phyloP scores from a whole-genome alignment of 1,139 yeast genomes.

The Casaregolazyma lundiana region DNA sequence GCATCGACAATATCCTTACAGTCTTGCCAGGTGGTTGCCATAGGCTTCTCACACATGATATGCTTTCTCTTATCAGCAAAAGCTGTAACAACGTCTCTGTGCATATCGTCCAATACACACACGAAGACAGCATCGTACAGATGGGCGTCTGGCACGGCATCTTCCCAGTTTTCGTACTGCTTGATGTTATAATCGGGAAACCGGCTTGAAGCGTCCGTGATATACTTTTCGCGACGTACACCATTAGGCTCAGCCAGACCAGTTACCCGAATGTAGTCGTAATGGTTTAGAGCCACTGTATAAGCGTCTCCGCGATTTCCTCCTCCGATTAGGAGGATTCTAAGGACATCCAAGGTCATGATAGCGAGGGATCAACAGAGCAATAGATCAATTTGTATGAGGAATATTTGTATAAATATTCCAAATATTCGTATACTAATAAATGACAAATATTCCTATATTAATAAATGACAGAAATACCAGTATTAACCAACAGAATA shows the following conservation, averaged over 20 bases:
- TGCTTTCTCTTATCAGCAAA: conserved; percentile 26
- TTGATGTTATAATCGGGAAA: conserved; percentile 11
- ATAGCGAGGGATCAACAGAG: not conserved
- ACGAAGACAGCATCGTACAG: conserved; percentile 24
- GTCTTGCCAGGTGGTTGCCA: conserved; percentile 27
- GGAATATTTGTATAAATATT: too few species aligned
- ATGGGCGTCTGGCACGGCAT: conserved; percentile 18
- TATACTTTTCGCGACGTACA: conserved; percentile 18
- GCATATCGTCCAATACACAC: conserved; percentile 26
- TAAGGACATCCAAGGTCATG: conserved; percentile 16
- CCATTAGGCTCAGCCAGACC: conserved; percentile 25
- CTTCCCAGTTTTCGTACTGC: conserved; percentile 22
- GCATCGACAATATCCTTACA: conserved; percentile 25
- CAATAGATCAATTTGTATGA: too few species aligned
- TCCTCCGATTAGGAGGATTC: conserved; percentile 23
- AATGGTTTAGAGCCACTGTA: conserved; percentile 20
- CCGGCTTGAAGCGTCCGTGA: conserved; percentile 5
- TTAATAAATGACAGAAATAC: not conserved
- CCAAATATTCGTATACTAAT: too few species aligned
- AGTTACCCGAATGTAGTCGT: conserved; percentile 20
- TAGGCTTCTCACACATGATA: conserved; percentile 28
- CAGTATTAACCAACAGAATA: not conserved
- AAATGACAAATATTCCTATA: not conserved
- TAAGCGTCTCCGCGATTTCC: conserved; percentile 26
- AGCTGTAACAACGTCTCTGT: conserved; percentile 27